These are phyloP conservation scores for Dothideomycetes sp. DNA, from an alignment of 2,329 filamentous ascomycete genomes.

Conservation along the genomic window DNA sequence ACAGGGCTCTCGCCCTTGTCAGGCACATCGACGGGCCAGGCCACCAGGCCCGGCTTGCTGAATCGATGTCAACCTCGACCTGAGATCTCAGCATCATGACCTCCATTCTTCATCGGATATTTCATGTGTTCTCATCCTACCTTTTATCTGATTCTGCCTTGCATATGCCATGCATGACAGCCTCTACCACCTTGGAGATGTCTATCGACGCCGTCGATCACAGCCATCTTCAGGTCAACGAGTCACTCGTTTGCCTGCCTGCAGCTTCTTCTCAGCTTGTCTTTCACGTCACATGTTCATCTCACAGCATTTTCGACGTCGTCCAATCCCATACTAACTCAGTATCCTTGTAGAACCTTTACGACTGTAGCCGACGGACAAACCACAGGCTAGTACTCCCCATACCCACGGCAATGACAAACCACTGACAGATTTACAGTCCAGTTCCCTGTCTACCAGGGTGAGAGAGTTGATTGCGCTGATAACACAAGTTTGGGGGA, in stretches of 20 bases:
- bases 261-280: background rate
- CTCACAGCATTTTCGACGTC: too few species aligned
- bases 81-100: too few species aligned
- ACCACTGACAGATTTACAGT: background rate
- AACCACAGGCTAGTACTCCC: conserved; percentile 69
- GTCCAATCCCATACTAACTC: too few species aligned
- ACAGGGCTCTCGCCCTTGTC: background rate
- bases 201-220: too few species aligned
- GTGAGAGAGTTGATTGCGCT: conserved; percentile 95
- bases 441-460: conserved; percentile 68
- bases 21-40: background rate
- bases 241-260: too few species aligned
- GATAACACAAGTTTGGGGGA: conserved; percentile 91
- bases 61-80: background rate
- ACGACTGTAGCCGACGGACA: too few species aligned
- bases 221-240: too few species aligned
- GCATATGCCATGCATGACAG: too few species aligned
- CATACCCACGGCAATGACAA: conserved; percentile 49
- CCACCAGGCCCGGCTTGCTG: background rate
- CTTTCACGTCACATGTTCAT: background rate
- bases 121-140: background rate
- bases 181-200: too few species aligned
- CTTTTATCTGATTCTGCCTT: background rate
- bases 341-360: conserved; percentile 84
- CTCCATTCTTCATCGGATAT: too few species aligned